These are phyloP conservation scores for Candida ortonii DNA, from an alignment of 805 yeast species.

Conservation along the genomic window DNA sequence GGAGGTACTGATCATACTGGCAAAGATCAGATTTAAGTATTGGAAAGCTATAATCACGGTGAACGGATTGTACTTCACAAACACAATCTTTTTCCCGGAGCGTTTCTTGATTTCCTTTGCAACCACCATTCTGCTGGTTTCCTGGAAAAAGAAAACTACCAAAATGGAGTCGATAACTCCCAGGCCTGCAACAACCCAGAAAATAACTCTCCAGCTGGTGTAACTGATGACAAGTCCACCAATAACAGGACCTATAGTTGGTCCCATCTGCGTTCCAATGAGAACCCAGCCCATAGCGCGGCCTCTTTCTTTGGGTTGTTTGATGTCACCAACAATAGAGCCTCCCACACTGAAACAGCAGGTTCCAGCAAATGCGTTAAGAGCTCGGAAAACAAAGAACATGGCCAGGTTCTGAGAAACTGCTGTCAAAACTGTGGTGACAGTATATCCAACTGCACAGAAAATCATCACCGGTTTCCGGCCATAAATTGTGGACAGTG, in stretches of 20 bases:
- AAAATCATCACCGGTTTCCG: slow-evolving; percentile 42
- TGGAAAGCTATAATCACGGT: slow-evolving; percentile 41
- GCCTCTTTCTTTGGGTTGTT: slow-evolving; percentile 49
- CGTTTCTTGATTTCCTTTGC: slow-evolving; percentile 27
- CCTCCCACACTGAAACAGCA: slow-evolving; percentile 55
- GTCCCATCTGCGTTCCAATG: slow-evolving; percentile 52
- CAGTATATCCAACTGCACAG: slow-evolving; percentile 34
- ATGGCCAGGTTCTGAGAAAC: slow-evolving; percentile 49
- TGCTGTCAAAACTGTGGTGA: slow-evolving; percentile 32
- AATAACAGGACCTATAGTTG: slow-evolving; percentile 50
- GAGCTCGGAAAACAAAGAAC: slow-evolving; percentile 50
- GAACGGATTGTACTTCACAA: slow-evolving; percentile 45
- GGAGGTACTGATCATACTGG: slow-evolving; percentile 40
- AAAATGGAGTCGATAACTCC: slow-evolving; percentile 36
- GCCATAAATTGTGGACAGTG: slow-evolving; percentile 54
- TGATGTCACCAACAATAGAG: slow-evolving; percentile 48
- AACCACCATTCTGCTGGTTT: slow-evolving; percentile 38
- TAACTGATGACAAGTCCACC: slow-evolving; percentile 54
- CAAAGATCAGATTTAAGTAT: slow-evolving; percentile 42
- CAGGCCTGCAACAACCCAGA: slow-evolving; percentile 46
- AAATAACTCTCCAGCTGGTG: slow-evolving; percentile 52
- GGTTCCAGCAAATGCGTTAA: slow-evolving; percentile 54
- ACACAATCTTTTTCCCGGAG: slow-evolving; percentile 38
- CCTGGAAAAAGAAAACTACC: slow-evolving; percentile 43
- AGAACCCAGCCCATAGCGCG: slow-evolving; percentile 47